Base-by-base conservation (phyloP, 164 flowering plant species). In the Houttuynia cordata region DNA sequence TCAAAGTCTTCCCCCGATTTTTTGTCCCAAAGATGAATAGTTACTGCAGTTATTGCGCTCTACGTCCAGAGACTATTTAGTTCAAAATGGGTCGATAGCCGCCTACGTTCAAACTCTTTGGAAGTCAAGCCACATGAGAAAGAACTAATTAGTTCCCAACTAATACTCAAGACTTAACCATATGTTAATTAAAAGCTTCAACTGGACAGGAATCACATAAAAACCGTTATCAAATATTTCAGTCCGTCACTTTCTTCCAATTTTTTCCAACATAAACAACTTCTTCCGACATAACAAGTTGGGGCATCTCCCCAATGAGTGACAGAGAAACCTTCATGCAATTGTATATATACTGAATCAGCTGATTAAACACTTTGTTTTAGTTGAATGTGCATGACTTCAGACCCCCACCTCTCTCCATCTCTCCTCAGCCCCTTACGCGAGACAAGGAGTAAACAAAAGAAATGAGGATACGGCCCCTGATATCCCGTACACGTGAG, bases 401-500 rank as follows among this genome's bases (percentile, higher is more conserved):
- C 23, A 54, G 19, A 24, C 57, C 30, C 17, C 30, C 34, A 3
- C 23, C 19, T 23, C 23, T 20, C 55, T n/a, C 55, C 0, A 8
- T 18, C 55, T n/a, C 24, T 22, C 7, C 5, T 22, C 34, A 53
- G 14, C 24, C 24, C 24, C 56, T 53, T 21, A 21, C 24, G 1
- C 21, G 56, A 53, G 22, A 0, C 24, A 21, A 20, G 5, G 12
- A 20, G 7, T 20, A 10, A 10, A 42, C 12, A 42, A 42, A 42
- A 20, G 7, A 21, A 17, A 20, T 20, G 24, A 52, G 24, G 4
- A 21, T 22, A 22, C 25, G 15, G 0, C 7, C 30, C 18, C 23
- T 25, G 30, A 59, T 41, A 59, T 50, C 49, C 57, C 51, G 41
- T 65, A 71, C 82, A 76, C 82, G 78, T 76, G 78, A 70, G 64